Conservation (phyloP, 805 yeast species). For the Candida verbasci region DNA sequence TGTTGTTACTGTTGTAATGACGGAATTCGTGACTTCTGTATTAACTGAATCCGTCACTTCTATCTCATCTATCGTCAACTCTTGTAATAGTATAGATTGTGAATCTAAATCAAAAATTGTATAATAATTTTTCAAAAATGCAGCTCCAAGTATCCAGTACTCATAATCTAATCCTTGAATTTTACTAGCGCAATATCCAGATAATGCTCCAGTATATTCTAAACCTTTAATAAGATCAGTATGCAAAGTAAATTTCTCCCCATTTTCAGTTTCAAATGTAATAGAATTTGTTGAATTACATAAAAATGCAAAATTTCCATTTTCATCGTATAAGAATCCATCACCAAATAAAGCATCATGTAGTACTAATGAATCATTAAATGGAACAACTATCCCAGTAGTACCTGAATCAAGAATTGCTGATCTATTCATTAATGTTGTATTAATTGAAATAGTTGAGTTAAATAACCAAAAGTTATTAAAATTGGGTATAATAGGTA, state of each 20-base stretch:
- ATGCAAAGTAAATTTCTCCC: constrained; percentile 36
- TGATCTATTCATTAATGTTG: constrained; percentile 21
- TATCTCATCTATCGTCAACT: constrained; percentile 1
- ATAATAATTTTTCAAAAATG: constrained; percentile 52
- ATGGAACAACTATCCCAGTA: constrained; percentile 54
- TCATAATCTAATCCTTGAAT: constrained; percentile 50
- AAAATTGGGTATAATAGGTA: constrained; percentile 27
- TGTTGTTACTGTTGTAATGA: too few relatives aligned
- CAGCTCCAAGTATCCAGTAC: constrained; percentile 62
- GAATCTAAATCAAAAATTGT: constrained; percentile 53
- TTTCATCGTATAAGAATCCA: constrained; percentile 49
- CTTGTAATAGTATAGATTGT: constrained; percentile 48
- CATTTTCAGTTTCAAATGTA: constrained; percentile 40
- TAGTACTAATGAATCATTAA: constrained; percentile 47
- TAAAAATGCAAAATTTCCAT: constrained; percentile 52
- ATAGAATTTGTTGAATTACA: constrained; percentile 46
- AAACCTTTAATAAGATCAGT: constrained; percentile 47
- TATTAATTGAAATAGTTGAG: constrained; percentile 26
- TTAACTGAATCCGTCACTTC: background rate
- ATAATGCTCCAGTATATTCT: constrained; percentile 33
- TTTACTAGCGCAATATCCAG: constrained; percentile 59
- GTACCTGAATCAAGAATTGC: constrained; percentile 67
- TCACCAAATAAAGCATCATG: constrained; percentile 46
- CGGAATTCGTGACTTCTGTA: too few relatives aligned
- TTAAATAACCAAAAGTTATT: constrained; percentile 51